A percentile compares a stretch with the other conserved stretches of the same genome.
These are phyloP conservation scores for Fulvia fulva DNA, from an alignment of 2,329 filamentous ascomycete species.

Conservation along the genomic window DNA sequence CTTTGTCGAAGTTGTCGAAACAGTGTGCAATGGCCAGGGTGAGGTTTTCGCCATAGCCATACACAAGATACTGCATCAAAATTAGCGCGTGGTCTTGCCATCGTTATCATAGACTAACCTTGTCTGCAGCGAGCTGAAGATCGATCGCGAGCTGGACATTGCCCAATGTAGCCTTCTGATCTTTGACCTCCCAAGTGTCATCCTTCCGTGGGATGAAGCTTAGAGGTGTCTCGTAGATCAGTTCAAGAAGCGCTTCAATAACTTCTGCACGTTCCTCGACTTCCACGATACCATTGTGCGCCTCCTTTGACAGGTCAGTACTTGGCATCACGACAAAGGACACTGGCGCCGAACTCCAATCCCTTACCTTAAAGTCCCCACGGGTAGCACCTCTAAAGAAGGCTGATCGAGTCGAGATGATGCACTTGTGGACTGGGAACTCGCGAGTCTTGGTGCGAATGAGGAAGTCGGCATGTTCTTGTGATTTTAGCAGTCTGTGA, in stretches of 20 bases:
- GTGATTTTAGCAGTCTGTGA: background rate
- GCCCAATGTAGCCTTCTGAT: background rate
- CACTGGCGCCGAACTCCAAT: background rate
- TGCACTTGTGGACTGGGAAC: slow-evolving; percentile 7
- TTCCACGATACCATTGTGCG: background rate
- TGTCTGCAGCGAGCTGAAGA: background rate
- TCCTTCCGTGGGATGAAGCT: background rate
- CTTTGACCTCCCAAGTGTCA: background rate
- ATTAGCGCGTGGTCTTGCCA: too few relatives aligned
- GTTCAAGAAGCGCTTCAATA: slow-evolving; percentile 1
- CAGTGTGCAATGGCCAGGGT: too few relatives aligned
- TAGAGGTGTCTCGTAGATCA: background rate
- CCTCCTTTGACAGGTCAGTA: background rate
- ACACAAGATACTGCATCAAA: too few relatives aligned
- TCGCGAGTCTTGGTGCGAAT: background rate
- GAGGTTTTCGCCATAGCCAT: too few relatives aligned
- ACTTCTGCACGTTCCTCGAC: background rate
- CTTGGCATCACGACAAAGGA: background rate
- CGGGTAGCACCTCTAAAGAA: background rate
- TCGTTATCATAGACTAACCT: background rate
- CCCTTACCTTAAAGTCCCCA: background rate
- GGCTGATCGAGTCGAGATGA: slow-evolving; percentile 1
- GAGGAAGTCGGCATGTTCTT: slow-evolving; percentile 2
- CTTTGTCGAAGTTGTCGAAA: too few relatives aligned
- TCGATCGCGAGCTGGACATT: background rate